Evolutionary conservation across 2,329 filamentous ascomycete genomes (phyloP).

Genomic region (Paradendryphiella salina): DNA sequence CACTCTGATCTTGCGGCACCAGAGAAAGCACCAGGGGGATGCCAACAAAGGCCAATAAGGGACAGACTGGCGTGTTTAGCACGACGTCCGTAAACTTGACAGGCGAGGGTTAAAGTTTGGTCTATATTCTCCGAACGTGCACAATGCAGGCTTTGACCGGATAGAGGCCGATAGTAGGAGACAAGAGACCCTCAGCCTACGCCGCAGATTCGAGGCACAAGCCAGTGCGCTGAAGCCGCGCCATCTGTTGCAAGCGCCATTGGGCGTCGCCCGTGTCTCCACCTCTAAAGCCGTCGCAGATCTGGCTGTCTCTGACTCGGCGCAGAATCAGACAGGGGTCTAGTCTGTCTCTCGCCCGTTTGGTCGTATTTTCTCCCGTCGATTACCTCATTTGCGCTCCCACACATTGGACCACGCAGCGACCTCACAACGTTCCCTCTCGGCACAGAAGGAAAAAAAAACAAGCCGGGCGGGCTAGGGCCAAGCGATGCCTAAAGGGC

Average conservation of each 20-base stretch:
- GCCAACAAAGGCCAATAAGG: constrained; percentile 34
- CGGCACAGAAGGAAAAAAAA: constrained; percentile 10
- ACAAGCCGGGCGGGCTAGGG: constrained; percentile 15
- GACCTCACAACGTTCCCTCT: constrained; percentile 40
- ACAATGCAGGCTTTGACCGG: constrained; percentile 34
- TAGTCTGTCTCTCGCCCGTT: constrained; percentile 32
- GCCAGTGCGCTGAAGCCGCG: constrained; percentile 38
- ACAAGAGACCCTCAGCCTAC: constrained; percentile 33
- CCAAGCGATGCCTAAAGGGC: constrained; percentile 26
- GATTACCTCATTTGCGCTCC: constrained; percentile 34
- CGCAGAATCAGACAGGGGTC: constrained; percentile 35
- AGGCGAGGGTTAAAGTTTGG: constrained; percentile 45
- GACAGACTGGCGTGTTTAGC: constrained; percentile 35
- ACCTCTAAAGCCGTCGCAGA: constrained; percentile 35
- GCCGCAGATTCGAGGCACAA: constrained; percentile 44
- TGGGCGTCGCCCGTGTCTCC: constrained; percentile 31
- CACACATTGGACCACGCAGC: constrained; percentile 33
- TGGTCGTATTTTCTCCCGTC: constrained; percentile 18
- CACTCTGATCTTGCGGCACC: constrained; percentile 38
- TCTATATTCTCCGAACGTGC: constrained; percentile 46
- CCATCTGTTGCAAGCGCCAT: constrained; percentile 37
- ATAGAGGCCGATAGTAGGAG: constrained; percentile 26
- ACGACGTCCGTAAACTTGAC: constrained; percentile 41
- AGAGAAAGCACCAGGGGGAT: constrained; percentile 32
- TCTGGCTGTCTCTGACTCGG: constrained; percentile 41